Conservation (phyloP, 441 rosid species). For the Dalechampia spathulata region DNA sequence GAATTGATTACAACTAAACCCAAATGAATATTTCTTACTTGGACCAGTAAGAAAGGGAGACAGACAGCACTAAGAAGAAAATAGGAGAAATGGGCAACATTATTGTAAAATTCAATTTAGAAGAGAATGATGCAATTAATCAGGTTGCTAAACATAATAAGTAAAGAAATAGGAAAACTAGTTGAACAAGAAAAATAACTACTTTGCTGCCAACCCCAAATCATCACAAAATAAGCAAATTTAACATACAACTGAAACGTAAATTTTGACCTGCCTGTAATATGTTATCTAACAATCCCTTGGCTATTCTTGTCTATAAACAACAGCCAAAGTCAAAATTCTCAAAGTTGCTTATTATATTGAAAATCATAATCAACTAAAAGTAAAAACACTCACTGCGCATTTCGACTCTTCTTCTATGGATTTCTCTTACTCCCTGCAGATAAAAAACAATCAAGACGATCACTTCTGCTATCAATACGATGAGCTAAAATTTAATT, state of each 20-base stretch:
- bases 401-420: not conserved
- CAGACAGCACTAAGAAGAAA: too few species aligned
- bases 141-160: too few species aligned
- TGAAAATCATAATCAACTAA: slow-evolving; percentile 29
- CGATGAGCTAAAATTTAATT: not conserved
- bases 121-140: too few species aligned
- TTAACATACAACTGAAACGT: slow-evolving; percentile 20
- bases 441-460: not conserved
- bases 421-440: not conserved
- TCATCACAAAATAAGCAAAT: too few species aligned
- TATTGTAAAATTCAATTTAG: too few species aligned
- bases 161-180: too few species aligned
- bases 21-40: too few species aligned
- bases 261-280: slow-evolving; percentile 25
- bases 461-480: not conserved
- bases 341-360: slow-evolving; percentile 37
- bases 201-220: too few species aligned
- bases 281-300: slow-evolving; percentile 20
- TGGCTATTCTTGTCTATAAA: slow-evolving; percentile 30
- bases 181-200: too few species aligned
- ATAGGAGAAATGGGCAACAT: too few species aligned
- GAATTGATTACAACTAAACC: too few species aligned
- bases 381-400: slow-evolving; percentile 2
- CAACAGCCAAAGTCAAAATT: slow-evolving; percentile 37
- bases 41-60: too few species aligned